Conservation (phyloP, 495 filamentous ascomycete species). For the Umbilicaria muhlenbergii region DNA sequence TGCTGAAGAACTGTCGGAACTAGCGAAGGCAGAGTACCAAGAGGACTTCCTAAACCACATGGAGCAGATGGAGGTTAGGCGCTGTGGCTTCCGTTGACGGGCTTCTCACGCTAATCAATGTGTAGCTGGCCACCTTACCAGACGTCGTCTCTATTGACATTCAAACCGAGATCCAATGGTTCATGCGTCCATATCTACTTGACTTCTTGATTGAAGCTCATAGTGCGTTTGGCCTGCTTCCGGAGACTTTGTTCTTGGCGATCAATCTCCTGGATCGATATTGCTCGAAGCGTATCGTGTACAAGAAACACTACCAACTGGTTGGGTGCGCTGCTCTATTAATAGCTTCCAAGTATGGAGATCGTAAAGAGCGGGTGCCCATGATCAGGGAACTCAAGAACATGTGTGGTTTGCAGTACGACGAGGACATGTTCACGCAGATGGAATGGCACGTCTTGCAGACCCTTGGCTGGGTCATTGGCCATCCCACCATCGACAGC, state of each 20-base stretch:
- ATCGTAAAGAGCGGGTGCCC: conserved; percentile 93
- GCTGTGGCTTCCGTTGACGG: background rate
- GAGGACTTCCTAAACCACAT: conserved; percentile 88
- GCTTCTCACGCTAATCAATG: conserved; percentile 17
- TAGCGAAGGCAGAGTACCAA: conserved; percentile 74
- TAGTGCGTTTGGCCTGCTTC: conserved; percentile 80
- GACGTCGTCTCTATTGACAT: conserved; percentile 97
- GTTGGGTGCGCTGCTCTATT: conserved; percentile 93
- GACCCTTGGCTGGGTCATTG: conserved; percentile 92
- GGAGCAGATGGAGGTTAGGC: conserved; percentile 84
- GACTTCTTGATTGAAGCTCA: conserved; percentile 98
- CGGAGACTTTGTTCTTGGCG: conserved; percentile 87
- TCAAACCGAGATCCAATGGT: conserved; percentile 98
- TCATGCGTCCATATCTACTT: conserved; percentile 95
- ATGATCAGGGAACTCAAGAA: conserved; percentile 91
- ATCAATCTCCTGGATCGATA: conserved; percentile 96
- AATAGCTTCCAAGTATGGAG: conserved; percentile 96
- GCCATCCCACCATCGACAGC: conserved; percentile 86
- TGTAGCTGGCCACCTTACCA: conserved; percentile 71
- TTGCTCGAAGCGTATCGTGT: conserved; percentile 95
- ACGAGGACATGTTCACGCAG: conserved; percentile 98
- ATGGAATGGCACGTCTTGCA: conserved; percentile 99
- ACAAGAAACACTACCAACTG: conserved; percentile 97
- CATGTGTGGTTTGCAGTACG: conserved; percentile 97
- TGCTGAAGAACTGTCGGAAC: conserved; percentile 69